A percentile compares a stretch with the other conserved stretches of the same genome.
These are phyloP conservation scores for Cytospora paraplurivora DNA, from an alignment of 2,329 filamentous ascomycete species.

Conservation along the genomic window DNA sequence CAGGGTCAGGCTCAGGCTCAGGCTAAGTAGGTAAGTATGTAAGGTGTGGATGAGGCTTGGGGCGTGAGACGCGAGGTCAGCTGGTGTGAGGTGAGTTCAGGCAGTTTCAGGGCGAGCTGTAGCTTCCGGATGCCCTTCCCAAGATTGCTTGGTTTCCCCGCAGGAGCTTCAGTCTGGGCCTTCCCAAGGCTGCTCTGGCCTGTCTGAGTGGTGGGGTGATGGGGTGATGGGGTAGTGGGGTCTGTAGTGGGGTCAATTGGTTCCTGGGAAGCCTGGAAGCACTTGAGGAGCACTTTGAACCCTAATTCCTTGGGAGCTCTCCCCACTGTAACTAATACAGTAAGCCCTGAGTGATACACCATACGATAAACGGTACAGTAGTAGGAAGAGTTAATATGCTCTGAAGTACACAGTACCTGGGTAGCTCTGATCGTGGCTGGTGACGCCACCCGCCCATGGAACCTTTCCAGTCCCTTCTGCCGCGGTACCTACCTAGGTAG, in stretches of 20 bases:
- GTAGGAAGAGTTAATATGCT: too few relatives aligned
- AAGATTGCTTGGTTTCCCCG: neutral
- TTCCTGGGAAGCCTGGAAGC: neutral
- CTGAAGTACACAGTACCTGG: too few relatives aligned
- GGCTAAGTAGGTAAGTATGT: neutral
- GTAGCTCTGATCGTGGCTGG: too few relatives aligned
- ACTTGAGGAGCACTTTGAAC: too few relatives aligned
- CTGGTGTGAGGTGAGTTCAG: neutral
- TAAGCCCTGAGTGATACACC: too few relatives aligned
- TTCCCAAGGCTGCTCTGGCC: neutral
- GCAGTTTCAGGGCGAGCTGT: neutral
- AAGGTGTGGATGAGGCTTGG: neutral
- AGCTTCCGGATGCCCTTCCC: neutral
- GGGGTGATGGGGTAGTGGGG: neutral
- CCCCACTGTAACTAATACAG: too few relatives aligned
- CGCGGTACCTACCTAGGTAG: too few relatives aligned
- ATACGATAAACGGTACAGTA: too few relatives aligned
- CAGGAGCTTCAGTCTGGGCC: neutral
- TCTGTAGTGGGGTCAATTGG: neutral
- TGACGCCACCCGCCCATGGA: too few relatives aligned
- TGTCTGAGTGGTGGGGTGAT: neutral
- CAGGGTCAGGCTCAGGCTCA: too few relatives aligned
- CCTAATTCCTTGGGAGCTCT: too few relatives aligned
- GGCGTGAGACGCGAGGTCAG: neutral
- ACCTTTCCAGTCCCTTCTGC: too few relatives aligned